These are phyloP conservation scores for Collybiopsis confluens DNA, from an alignment of 768 basidiomycete species.

Conservation along the genomic window DNA sequence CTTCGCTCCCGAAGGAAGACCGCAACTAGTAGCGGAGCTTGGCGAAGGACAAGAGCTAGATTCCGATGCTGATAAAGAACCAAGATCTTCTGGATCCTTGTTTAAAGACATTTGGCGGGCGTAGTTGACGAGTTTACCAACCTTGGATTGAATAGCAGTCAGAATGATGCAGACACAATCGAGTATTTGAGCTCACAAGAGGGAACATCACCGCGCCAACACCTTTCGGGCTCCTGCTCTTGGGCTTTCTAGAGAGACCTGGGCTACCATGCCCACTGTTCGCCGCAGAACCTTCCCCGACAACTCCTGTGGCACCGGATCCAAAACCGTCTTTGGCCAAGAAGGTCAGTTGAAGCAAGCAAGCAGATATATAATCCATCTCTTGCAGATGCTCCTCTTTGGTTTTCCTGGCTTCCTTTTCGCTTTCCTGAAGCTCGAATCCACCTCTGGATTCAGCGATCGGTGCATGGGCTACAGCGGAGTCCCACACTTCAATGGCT, in stretches of 20 bases:
- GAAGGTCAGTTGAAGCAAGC: slow-evolving; percentile 52
- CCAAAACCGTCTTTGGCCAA: slow-evolving; percentile 45
- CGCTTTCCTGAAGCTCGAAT: background rate
- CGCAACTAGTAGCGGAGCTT: background rate
- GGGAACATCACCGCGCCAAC: slow-evolving; percentile 29
- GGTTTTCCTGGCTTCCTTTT: background rate
- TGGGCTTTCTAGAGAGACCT: background rate
- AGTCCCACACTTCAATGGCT: slow-evolving; percentile 39
- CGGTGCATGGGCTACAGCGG: slow-evolving; percentile 15
- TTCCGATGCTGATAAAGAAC: background rate
- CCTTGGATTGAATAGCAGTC: slow-evolving; percentile 26
- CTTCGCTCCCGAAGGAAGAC: slow-evolving; percentile 2
- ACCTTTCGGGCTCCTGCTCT: background rate
- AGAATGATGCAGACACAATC: background rate
- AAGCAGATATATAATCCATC: slow-evolving; percentile 56
- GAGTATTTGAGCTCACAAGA: slow-evolving; percentile 30
- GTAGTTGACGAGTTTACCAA: slow-evolving; percentile 66
- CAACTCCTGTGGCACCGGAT: slow-evolving; percentile 29
- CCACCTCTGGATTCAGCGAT: background rate
- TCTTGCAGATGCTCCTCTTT: slow-evolving; percentile 35
- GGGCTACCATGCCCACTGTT: background rate
- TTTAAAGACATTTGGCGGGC: slow-evolving; percentile 63
- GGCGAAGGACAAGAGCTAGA: background rate
- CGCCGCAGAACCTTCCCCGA: background rate
- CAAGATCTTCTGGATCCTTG: slow-evolving; percentile 52